Conservation (phyloP, 2,329 filamentous ascomycete species). For the Neofusicoccum cordaticola region DNA sequence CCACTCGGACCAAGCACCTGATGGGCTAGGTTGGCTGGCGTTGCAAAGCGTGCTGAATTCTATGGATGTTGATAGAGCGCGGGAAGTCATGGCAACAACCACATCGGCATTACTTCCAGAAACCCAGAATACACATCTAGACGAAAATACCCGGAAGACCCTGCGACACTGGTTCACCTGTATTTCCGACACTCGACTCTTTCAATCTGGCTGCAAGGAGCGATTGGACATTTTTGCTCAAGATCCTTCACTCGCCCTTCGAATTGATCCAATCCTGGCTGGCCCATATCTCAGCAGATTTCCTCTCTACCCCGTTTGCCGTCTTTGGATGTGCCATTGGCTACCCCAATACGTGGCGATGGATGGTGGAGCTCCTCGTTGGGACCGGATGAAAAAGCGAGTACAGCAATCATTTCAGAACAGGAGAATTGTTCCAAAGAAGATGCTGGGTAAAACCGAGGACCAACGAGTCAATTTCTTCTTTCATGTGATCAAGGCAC, state of each 20-base stretch:
- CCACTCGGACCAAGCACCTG: neutral
- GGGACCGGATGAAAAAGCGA: too few species aligned
- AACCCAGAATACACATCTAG: neutral
- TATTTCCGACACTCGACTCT: neutral
- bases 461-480: neutral
- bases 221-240: neutral
- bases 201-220: neutral
- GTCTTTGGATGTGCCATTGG: neutral
- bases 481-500: neutral
- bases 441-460: neutral
- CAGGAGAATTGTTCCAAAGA: neutral
- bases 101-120: neutral
- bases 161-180: neutral
- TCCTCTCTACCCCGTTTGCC: neutral
- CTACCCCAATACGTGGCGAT: neutral
- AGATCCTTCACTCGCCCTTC: neutral
- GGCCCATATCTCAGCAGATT: neutral
- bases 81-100: neutral
- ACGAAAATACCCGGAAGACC: neutral
- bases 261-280: neutral
- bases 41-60: slow-evolving; percentile 3
- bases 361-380: neutral
- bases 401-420: neutral
- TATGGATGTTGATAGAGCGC: neutral
- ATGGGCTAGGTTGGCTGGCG: neutral